Evolutionary conservation across 1,139 yeast genomes (phyloP).

Genomic region (Hansenula lynferdii): DNA sequence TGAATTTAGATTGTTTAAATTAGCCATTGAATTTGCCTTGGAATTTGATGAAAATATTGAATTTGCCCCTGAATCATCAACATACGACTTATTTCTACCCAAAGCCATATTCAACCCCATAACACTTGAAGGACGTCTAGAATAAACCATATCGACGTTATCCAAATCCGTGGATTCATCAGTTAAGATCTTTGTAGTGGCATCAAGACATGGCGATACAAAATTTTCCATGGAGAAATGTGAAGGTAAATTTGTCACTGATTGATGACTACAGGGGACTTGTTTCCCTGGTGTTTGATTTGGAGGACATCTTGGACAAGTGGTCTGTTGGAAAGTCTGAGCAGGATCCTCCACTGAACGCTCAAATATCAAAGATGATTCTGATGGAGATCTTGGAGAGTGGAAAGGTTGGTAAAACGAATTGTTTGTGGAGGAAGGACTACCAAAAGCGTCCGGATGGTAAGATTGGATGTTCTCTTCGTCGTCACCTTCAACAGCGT

Average conservation of each 20-base stretch:
- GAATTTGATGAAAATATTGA: conserved; percentile 6
- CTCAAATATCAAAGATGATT: conserved; percentile 22
- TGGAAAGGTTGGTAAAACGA: background rate
- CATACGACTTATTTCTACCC: conserved; percentile 32
- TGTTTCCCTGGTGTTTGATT: conserved; percentile 7
- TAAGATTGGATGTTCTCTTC: background rate
- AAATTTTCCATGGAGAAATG: conserved; percentile 60
- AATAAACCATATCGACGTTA: conserved; percentile 64
- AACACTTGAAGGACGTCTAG: conserved; percentile 61
- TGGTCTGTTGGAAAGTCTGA: conserved; percentile 19
- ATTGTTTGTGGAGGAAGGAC: too few species aligned
- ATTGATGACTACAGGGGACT: conserved; percentile 20
- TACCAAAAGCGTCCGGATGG: background rate
- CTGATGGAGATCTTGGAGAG: conserved; percentile 10
- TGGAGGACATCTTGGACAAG: conserved; percentile 22
- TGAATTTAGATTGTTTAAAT: conserved; percentile 25
- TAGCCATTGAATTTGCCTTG: conserved; percentile 28
- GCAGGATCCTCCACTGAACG: conserved; percentile 24
- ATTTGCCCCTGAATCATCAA: conserved; percentile 3
- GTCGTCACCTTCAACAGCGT: background rate
- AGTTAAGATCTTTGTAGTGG: conserved; percentile 60
- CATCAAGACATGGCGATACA: conserved; percentile 83
- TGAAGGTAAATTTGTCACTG: conserved; percentile 31
- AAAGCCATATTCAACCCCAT: conserved; percentile 57
- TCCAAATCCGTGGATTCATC: conserved; percentile 56